phyloP scores from a whole-genome alignment of 805 yeast genomes.

The Lachancea mirantina region DNA sequence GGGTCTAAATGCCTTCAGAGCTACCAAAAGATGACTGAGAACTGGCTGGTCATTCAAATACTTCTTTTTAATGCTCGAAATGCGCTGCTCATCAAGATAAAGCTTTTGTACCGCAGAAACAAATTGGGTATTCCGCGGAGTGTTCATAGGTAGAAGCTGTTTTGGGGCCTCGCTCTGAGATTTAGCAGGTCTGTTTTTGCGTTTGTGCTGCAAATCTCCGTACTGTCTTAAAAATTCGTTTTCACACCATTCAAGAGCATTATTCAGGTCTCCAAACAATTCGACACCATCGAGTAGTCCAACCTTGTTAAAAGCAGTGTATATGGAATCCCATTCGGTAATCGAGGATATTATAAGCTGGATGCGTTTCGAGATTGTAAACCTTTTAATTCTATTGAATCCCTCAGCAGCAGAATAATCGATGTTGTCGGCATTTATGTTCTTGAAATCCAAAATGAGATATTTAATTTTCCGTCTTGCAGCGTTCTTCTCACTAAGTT shows the following conservation, averaged over 20 bases:
- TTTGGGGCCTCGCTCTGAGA: slow-evolving; percentile 5
- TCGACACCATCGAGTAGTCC: slow-evolving; percentile 61
- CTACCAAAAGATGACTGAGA: slow-evolving; percentile 23
- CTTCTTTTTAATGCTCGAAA: slow-evolving; percentile 15
- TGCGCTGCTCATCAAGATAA: slow-evolving; percentile 25
- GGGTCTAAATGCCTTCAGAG: slow-evolving; percentile 26
- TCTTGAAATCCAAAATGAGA: slow-evolving; percentile 75
- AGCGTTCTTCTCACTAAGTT: slow-evolving; percentile 35
- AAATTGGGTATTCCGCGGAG: slow-evolving; percentile 38
- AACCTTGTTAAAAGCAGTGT: slow-evolving; percentile 70
- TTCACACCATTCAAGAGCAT: slow-evolving; percentile 95
- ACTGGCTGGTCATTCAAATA: slow-evolving; percentile 18
- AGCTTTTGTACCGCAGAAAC: slow-evolving; percentile 35
- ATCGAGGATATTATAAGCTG: slow-evolving; percentile 76
- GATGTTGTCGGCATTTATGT: slow-evolving; percentile 59
- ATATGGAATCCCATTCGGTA: slow-evolving; percentile 54
- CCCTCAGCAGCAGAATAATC: slow-evolving; percentile 98
- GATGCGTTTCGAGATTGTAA: slow-evolving; percentile 61
- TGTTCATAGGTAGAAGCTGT: slow-evolving; percentile 23
- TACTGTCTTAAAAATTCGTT: slow-evolving; percentile 60
- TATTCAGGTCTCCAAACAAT: slow-evolving; percentile 71
- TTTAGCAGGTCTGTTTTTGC: slow-evolving; percentile 13
- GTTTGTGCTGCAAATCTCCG: slow-evolving; percentile 29
- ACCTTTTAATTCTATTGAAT: slow-evolving; percentile 75
- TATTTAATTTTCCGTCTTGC: slow-evolving; percentile 60